Conservation (phyloP, 352 stramenopile genomes). For the Globisporangium nagaii region DNA sequence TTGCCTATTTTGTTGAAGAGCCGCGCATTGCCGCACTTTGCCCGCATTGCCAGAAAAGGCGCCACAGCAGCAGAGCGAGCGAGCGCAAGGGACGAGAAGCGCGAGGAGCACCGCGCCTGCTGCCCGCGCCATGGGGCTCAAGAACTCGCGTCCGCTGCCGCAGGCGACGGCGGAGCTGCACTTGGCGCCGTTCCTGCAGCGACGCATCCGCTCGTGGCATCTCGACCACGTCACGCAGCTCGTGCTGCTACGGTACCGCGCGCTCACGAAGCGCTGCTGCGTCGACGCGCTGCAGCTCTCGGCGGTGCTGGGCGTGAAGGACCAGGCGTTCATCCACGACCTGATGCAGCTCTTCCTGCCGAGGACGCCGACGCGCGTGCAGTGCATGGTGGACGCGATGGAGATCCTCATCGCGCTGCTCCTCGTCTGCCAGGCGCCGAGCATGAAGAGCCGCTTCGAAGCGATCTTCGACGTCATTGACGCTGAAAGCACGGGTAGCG, state of each 20-base stretch:
- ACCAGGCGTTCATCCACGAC: slow-evolving; percentile 37
- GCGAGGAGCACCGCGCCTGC: neutral
- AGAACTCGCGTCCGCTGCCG: slow-evolving; percentile 49
- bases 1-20: slow-evolving; percentile 1
- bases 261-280: slow-evolving; percentile 51
- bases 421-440: slow-evolving; percentile 56
- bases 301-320: slow-evolving; percentile 42
- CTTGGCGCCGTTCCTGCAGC: slow-evolving; percentile 40
- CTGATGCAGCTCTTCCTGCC: slow-evolving; percentile 50
- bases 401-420: slow-evolving; percentile 57
- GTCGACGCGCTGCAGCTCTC: slow-evolving; percentile 52
- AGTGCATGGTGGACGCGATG: slow-evolving; percentile 69
- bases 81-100: neutral
- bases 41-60: neutral
- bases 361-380: slow-evolving; percentile 42
- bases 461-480: slow-evolving; percentile 65
- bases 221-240: slow-evolving; percentile 42
- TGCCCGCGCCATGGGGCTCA: slow-evolving; percentile 36
- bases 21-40: too few relatives aligned
- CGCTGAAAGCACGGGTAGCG: slow-evolving; percentile 19
- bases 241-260: slow-evolving; percentile 42
- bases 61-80: neutral
- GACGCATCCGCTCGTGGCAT: slow-evolving; percentile 52
- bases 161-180: slow-evolving; percentile 34
- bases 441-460: slow-evolving; percentile 56